Percentiles rank a stretch among this genome's conserved stretches.
Evolutionary conservation across 2,329 filamentous ascomycete species (phyloP).

Genomic region (Pestalotiopsis fici): DNA sequence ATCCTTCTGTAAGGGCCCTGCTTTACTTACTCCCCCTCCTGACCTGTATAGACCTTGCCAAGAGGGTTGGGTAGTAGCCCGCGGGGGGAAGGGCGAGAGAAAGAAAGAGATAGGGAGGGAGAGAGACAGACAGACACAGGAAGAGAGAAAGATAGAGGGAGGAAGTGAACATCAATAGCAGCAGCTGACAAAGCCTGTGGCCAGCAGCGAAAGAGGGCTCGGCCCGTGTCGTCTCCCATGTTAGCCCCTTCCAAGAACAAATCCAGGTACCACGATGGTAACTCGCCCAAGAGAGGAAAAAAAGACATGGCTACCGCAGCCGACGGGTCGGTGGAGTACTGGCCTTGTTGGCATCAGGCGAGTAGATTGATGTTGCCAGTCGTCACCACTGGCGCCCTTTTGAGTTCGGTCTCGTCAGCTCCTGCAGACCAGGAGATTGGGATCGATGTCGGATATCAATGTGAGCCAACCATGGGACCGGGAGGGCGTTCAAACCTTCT

Average conservation of each 20-base stretch:
- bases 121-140: neutral
- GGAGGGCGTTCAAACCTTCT: neutral
- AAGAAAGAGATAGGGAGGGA: neutral
- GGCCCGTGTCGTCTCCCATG: conserved; percentile 3
- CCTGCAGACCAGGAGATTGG: conserved; percentile 4
- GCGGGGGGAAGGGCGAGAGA: neutral
- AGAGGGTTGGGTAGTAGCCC: neutral
- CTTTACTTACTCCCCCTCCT: neutral
- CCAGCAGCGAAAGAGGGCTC: conserved; percentile 7
- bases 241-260: neutral
- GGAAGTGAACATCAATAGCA: neutral
- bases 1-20: conserved; percentile 5
- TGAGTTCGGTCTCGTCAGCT: neutral
- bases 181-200: neutral
- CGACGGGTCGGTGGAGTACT: neutral
- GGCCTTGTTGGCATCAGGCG: neutral
- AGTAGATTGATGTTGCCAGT: neutral
- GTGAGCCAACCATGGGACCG: conserved; percentile 2
- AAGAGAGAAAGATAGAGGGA: neutral
- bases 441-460: neutral
- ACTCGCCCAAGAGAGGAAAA: conserved; percentile 5
- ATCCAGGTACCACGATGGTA: neutral
- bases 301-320: neutral
- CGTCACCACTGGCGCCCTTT: neutral
- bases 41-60: neutral